phyloP scores from a whole-genome alignment of 768 basidiomycete genomes.

The Pleurotus pulmonarius region DNA sequence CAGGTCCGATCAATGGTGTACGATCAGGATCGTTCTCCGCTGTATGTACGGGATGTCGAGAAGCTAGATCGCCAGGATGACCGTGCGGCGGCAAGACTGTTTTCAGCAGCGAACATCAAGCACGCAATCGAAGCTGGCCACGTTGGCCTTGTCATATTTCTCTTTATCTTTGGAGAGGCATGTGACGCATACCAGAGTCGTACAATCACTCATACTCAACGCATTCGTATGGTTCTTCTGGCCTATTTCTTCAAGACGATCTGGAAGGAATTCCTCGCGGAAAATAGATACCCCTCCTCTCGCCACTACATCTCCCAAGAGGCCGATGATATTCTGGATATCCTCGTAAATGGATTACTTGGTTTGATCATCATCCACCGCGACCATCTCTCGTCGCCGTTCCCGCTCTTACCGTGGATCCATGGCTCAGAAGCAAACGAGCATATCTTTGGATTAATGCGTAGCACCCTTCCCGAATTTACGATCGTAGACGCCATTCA shows the following conservation, averaged over 20 bases:
- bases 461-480: slow-evolving; percentile 12
- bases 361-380: not conserved
- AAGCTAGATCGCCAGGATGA: slow-evolving; percentile 33
- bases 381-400: not conserved
- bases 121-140: slow-evolving; percentile 12
- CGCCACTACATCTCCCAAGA: not conserved
- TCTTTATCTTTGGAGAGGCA: slow-evolving; percentile 26
- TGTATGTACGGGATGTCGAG: slow-evolving; percentile 26
- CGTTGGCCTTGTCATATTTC: slow-evolving; percentile 17
- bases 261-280: not conserved
- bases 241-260: not conserved
- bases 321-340: not conserved
- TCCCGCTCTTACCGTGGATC: slow-evolving; percentile 21
- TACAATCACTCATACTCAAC: slow-evolving; percentile 12
- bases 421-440: slow-evolving; percentile 18
- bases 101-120: slow-evolving; percentile 22
- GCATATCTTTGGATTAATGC: slow-evolving; percentile 18
- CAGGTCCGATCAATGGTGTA: slow-evolving; percentile 16
- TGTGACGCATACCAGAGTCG: slow-evolving; percentile 24
- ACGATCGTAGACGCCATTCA: slow-evolving; percentile 14
- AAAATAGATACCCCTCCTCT: not conserved
- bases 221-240: slow-evolving; percentile 16
- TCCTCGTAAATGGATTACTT: not conserved
- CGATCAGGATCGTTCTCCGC: slow-evolving; percentile 11
- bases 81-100: slow-evolving; percentile 27